phyloP scores from a whole-genome alignment of 148 eudicot genomes.

The Camellia lanceoleosa region DNA sequence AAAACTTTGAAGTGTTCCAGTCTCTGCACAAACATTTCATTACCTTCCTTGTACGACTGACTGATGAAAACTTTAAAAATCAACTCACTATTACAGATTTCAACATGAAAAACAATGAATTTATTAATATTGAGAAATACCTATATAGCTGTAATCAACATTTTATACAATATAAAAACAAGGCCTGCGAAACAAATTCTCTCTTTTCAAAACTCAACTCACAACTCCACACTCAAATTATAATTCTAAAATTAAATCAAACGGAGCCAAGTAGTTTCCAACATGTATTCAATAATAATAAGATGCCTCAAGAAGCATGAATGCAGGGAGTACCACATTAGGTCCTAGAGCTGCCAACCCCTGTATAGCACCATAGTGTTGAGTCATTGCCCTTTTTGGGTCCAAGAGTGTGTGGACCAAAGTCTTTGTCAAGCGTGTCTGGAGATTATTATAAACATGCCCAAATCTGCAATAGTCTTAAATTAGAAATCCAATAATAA shows the following conservation, averaged over 20 bases:
- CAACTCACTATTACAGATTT: neutral
- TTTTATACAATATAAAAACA: neutral
- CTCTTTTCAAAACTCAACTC: too few relatives aligned
- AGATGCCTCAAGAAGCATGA: conserved; percentile 1
- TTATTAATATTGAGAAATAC: neutral
- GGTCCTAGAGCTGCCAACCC: conserved; percentile 78
- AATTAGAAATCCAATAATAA: neutral
- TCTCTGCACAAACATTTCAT: neutral
- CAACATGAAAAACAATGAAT: neutral
- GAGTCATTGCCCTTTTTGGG: conserved; percentile 67
- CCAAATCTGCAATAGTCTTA: conserved; percentile 50
- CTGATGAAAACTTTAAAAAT: neutral
- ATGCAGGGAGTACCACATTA: conserved; percentile 47
- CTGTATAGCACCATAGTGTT: conserved; percentile 83
- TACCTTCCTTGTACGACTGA: neutral
- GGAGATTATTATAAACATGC: conserved; percentile 62
- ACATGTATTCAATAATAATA: too few relatives aligned
- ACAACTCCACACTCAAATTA: too few relatives aligned
- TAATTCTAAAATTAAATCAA: too few relatives aligned
- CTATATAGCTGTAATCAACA: neutral
- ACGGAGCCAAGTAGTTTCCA: neutral
- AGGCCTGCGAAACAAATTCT: too few relatives aligned
- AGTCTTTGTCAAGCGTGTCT: conserved; percentile 74
- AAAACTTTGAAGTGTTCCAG: neutral
- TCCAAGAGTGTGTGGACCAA: conserved; percentile 70